Conservation (phyloP, 805 yeast species). For the Starmerella floris region DNA sequence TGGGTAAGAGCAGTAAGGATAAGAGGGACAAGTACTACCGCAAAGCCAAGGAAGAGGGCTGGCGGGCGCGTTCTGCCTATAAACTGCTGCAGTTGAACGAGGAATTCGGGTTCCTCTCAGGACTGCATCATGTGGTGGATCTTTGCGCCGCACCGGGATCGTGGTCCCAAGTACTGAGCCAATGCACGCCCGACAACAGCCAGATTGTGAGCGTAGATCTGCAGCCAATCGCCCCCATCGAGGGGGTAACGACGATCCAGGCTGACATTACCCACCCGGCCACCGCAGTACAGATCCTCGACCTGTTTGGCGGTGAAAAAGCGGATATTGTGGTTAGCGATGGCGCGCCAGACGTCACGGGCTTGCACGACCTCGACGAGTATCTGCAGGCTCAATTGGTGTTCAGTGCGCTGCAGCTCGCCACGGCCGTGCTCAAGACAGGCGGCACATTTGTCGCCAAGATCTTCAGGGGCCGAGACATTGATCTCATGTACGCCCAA, state of each 20-base stretch:
- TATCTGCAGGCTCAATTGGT: constrained; percentile 92
- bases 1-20: constrained; percentile 94
- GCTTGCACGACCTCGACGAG: constrained; percentile 90
- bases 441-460: constrained; percentile 95
- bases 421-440: constrained; percentile 74
- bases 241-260: constrained; percentile 76
- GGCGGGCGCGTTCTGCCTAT: constrained; percentile 95
- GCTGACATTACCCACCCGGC: constrained; percentile 96
- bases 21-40: constrained; percentile 76
- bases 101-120: constrained; percentile 66
- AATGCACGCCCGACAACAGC: constrained; percentile 44
- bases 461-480: constrained; percentile 90
- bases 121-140: constrained; percentile 76
- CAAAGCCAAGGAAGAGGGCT: constrained; percentile 94
- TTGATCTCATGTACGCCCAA: constrained; percentile 87
- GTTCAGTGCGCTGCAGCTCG: constrained; percentile 77
- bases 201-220: constrained; percentile 89
- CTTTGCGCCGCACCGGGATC: constrained; percentile 98
- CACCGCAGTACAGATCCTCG: constrained; percentile 62
- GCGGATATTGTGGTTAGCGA: constrained; percentile 95
- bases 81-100: constrained; percentile 82
- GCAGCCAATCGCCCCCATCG: constrained; percentile 96
- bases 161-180: constrained; percentile 83
- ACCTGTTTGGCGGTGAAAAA: constrained; percentile 75
- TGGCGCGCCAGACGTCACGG: constrained; percentile 98